Evolutionary conservation across 148 eudicot genomes (phyloP), one percentile per base, ranked within the genome.

Genomic region (Rhododendron ovatum): DNA sequence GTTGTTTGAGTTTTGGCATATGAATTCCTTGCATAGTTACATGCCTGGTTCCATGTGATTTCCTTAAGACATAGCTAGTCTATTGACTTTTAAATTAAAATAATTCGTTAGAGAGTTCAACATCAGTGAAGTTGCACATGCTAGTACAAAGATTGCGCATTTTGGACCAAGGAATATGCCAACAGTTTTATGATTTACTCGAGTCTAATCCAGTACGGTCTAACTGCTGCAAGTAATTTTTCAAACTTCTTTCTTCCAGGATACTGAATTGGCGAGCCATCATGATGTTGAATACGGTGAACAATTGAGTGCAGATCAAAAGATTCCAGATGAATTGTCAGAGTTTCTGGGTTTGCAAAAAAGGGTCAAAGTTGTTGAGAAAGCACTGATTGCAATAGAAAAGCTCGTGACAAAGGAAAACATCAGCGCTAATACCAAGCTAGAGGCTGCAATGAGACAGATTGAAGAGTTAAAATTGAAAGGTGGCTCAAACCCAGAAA

Each of bases 341-440:
- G 94, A 93, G 79, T 86, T 97, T 86, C 85, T 88, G 78, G 88
- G 92, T 86, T 86, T 94, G 81, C 92, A 89, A 80, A 81, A 82
- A 71, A 94, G 93, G 91, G 89, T 95, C 82, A 91, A 92, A 91
- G 91, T 88, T 39, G 91, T 94, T 33, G 96, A 92, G 84, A 92
- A 88, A 85, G 86, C 93, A 13, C 91, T 96, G 59, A 80, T 90
- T 69, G 90, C 92, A 83, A 89, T 91, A 79, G 91, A 92, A 88
- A 93, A 85, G 69, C 89, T 85, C 33, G 91, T 90, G 82, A 43
- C 89, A 50, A 85, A 90, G 80, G 96, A 97, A 88, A 89, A 88
- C 89, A 78, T 86, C 13, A 84, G 87, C 74, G 87, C 88, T n/a
- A 92, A 88, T 48, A 51, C 93, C 57, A 92, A 94, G 88, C 91